phyloP scores from a whole-genome alignment of 805 yeast genomes.

The Yamadazyma olivae region DNA sequence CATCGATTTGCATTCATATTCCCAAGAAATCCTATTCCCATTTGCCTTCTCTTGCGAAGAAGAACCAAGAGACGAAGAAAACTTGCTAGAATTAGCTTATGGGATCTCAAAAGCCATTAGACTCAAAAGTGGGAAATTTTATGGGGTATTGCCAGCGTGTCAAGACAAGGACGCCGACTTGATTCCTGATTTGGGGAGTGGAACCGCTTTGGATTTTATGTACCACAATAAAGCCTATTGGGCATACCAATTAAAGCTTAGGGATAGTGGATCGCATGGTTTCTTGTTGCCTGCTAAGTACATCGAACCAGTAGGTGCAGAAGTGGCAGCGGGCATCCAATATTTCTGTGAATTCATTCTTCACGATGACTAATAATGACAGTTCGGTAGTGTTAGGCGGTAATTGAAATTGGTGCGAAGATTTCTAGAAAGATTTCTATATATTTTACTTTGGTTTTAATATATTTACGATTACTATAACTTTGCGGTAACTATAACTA shows the following conservation, averaged over 20 bases:
- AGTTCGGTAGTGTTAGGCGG: no score
- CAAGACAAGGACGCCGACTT: constrained; percentile 73
- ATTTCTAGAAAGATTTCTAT: no score
- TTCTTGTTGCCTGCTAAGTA: constrained; percentile 69
- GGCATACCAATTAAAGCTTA: constrained; percentile 79
- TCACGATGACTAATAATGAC: constrained; percentile 19
- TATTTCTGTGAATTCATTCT: constrained; percentile 51
- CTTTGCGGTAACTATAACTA: no score
- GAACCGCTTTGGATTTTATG: constrained; percentile 80
- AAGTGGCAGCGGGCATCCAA: constrained; percentile 63
- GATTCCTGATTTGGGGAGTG: constrained; percentile 72
- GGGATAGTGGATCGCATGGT: constrained; percentile 83
- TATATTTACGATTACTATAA: no score
- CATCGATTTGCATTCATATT: constrained; percentile 80
- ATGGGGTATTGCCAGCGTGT: constrained; percentile 75
- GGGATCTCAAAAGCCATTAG: constrained; percentile 77
- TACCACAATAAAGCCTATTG: constrained; percentile 77
- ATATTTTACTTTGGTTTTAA: no score
- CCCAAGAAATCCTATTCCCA: constrained; percentile 80
- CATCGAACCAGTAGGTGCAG: constrained; percentile 75
- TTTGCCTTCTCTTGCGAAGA: constrained; percentile 77
- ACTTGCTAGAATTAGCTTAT: constrained; percentile 74
- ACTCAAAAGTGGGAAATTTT: constrained; percentile 56
- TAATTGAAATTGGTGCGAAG: no score
- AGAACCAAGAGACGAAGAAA: constrained; percentile 76